Base-by-base conservation (phyloP, 148 eudicot genomes). In the Vaccinium vitisidaea region DNA sequence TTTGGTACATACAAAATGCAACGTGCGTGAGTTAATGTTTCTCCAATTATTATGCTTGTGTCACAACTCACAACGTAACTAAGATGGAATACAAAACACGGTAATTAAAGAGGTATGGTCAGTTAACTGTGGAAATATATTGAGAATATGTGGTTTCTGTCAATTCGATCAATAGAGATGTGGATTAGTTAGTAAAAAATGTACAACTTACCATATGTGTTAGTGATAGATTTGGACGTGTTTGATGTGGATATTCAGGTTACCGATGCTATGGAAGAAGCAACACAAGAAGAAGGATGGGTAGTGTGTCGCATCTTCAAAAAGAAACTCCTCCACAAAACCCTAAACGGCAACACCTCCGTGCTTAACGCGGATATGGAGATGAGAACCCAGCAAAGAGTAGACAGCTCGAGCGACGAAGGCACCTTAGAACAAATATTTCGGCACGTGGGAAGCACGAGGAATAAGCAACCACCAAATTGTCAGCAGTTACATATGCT, bases 391-490 rank as follows among this genome's bases (percentile, higher is more conserved):
- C 84, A 80, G 65, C 21, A 3, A 48, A 43, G 32, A 30, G 49
- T 32, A 6, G 6, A 36, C 30, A 52, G 48, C 9, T 46, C 58
- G 30, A 80, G 27, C 54, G 54, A 75, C 14, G 80, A 85, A 73
- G 84, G 87, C 2, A 50, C 80, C 21, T 82, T 85, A 32, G 87
- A 85, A 63, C 84, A 85, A 46, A 80, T 85, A 39, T 49, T 85
- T 58, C 59, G 74, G 43, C 65, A 81, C 32, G n/a, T 85, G 84
- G 87, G 81, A 11, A 81, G 80, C n/a, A 10, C 50, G 7, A 49
- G 76, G 36, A 67, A 11, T 25, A 23, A 11, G 16, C 73, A 25
- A 25, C 71, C 13, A 63, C 23, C 50, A 56, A 50, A 49, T 36
- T 75, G 43, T 54, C 86, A 50, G 30, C 76, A 65, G 9, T 18